Evolutionary conservation across 768 basidiomycete species (phyloP), one percentile per base, ranked within the genome.

Genomic region (Kwoniella newhampshirensis): DNA sequence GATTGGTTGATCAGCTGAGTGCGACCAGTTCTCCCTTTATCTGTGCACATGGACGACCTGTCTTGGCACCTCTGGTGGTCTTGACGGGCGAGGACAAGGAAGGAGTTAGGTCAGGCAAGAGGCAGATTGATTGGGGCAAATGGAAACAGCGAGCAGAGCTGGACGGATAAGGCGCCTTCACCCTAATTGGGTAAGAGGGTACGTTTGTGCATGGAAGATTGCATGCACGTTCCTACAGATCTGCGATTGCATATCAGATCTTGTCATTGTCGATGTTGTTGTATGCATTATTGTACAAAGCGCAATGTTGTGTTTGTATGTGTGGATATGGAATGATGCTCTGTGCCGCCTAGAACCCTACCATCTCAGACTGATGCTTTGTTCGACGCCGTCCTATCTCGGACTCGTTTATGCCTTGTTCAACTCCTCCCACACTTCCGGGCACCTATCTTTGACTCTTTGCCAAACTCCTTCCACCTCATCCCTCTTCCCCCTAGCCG

Each of bases 21-120:
- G 74, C 81, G 59, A 90, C 91, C 2, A 80, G 81, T 3, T 87
- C 89, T 67, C 93, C 94, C 1, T 97, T 96, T 77, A 89, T 90
- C 73, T 99, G 96, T 77, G 96, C 96, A 28, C 96, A 99, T 77
- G 96, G 94, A 37, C 81, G 85, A 60, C 85, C 85, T 13, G 84
- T 83, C 18, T 68, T 86, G 50, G 80, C 81, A 35, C 84, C 85
- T 0, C 58, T 85, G 6, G 28, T 53, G 4, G 57, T 42, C 13
- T 23, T 53, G 20, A n/a, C 40, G n/a, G 20, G 2, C 9, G 18
- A 4, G 23, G 18, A 17, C 4, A 26, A 3, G 2, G 15, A 0
- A 2, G 9, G 20, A 26, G 21, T 3, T 35, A 44, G 23, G 25
- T 8, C 21, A 17, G 27, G 26, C 13, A 45, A 46, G 30, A 44